Percentiles rank a stretch among this genome's conserved stretches.
phyloP scores from a whole-genome alignment of 2,329 filamentous ascomycete species.

The Leptographium lundbergii region DNA sequence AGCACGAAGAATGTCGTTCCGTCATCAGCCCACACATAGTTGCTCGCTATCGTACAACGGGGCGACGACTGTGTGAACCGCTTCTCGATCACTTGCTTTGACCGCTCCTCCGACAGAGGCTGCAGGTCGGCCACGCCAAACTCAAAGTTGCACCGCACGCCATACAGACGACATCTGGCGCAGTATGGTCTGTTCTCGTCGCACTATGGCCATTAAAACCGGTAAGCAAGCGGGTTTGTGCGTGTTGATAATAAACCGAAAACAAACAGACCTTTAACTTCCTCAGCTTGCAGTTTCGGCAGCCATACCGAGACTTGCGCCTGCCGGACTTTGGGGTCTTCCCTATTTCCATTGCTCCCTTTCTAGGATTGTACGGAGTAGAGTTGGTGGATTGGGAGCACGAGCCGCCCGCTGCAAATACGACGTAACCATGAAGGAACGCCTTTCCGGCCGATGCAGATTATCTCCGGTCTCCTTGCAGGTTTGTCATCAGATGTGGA shows the following conservation, averaged over 20 bases:
- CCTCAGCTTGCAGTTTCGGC: constrained; percentile 37
- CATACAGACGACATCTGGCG: constrained; percentile 27
- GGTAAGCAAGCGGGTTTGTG: background rate
- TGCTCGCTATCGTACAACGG: background rate
- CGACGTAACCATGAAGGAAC: background rate
- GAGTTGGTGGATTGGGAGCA: background rate
- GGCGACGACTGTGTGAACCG: background rate
- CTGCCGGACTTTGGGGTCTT: background rate
- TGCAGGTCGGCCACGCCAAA: constrained; percentile 24
- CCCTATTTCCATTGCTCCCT: background rate
- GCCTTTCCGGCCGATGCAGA: too few species aligned
- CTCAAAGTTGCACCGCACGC: constrained; percentile 31
- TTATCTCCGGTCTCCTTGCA: background rate
- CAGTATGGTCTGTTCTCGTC: constrained; percentile 33
- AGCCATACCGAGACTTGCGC: constrained; percentile 19
- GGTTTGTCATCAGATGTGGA: background rate
- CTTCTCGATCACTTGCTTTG: background rate
- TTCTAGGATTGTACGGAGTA: too few species aligned
- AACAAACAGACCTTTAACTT: constrained; percentile 29
- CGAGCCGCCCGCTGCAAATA: background rate
- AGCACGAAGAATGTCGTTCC: background rate
- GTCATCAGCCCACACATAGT: constrained; percentile 22
- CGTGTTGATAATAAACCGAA: background rate
- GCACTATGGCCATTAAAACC: constrained; percentile 22
- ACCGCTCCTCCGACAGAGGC: constrained; percentile 16